These are phyloP conservation scores for Ramaria sp. DNA, from an alignment of 768 basidiomycete species.

Conservation along the genomic window DNA sequence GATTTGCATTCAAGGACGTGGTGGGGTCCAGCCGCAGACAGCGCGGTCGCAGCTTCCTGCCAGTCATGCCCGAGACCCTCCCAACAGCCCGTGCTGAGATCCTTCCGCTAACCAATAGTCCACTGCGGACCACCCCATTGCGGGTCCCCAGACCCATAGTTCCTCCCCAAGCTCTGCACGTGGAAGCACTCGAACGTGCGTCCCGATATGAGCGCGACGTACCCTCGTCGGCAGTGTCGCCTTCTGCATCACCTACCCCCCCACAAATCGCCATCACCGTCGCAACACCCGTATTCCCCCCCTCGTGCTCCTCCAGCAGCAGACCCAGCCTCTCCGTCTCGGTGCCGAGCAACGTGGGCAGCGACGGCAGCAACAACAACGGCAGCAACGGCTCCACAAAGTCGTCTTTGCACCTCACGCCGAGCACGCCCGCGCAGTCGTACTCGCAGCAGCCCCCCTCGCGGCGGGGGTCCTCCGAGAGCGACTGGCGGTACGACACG, in stretches of 20 bases:
- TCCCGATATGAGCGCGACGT: not conserved
- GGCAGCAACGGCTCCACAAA: not conserved
- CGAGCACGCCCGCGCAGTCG: constrained; percentile 1
- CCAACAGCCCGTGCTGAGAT: not conserved
- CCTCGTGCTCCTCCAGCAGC: not conserved
- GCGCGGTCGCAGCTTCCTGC: not conserved
- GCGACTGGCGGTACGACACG: not conserved
- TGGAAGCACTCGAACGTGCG: not conserved
- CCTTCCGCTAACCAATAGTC: too few species aligned
- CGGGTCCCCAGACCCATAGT: not conserved
- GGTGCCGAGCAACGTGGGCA: not conserved
- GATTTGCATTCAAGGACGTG: constrained; percentile 4
- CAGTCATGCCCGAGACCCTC: not conserved
- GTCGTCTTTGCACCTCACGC: constrained; percentile 7
- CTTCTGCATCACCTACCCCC: not conserved
- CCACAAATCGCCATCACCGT: not conserved
- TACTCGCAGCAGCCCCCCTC: not conserved
- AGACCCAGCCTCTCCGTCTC: not conserved
- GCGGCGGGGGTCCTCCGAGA: not conserved
- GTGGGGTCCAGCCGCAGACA: not conserved
- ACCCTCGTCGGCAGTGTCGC: not conserved
- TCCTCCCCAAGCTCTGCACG: not conserved
- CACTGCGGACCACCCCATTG: not conserved
- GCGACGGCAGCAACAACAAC: too few species aligned
- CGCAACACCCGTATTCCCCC: not conserved